phyloP scores from a whole-genome alignment of 306 rosid species.

The Senna tora region DNA sequence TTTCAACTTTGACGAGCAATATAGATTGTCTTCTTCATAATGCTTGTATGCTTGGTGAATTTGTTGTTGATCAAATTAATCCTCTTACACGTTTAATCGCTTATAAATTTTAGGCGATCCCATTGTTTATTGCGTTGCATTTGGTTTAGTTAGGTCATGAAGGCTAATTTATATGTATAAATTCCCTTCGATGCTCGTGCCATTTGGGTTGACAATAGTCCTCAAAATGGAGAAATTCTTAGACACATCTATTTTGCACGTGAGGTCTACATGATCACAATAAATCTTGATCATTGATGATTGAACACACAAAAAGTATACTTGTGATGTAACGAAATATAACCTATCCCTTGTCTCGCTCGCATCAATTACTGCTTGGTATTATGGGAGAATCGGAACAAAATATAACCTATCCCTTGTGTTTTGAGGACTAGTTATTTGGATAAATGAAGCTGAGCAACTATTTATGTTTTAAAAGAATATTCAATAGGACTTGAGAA shows the following conservation, averaged over 20 bases:
- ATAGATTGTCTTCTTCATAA: constrained; percentile 16
- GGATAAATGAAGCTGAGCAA: background rate
- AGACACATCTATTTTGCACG: too few relatives aligned
- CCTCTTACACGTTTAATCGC: background rate
- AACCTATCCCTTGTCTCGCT: too few relatives aligned
- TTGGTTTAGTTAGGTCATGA: background rate
- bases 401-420: background rate
- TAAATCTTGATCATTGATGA: too few relatives aligned
- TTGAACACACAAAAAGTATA: too few relatives aligned
- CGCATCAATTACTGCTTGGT: background rate
- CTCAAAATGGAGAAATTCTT: background rate
- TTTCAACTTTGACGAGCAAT: constrained; percentile 19
- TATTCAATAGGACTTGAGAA: too few relatives aligned
- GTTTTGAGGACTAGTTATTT: background rate
- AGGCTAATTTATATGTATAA: background rate
- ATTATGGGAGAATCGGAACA: background rate
- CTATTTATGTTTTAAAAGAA: too few relatives aligned
- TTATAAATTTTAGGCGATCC: background rate
- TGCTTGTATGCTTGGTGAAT: background rate
- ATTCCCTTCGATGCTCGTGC: background rate
- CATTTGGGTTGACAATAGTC: background rate
- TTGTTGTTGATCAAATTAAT: background rate
- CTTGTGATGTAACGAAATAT: too few relatives aligned
- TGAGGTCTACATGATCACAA: too few relatives aligned
- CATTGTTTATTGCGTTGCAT: background rate